Percentiles rank a stretch among this genome's conserved stretches.
These are phyloP conservation scores for Trypanosomatidae sp. DNA, from an alignment of 208 protist species.

Conservation along the genomic window DNA sequence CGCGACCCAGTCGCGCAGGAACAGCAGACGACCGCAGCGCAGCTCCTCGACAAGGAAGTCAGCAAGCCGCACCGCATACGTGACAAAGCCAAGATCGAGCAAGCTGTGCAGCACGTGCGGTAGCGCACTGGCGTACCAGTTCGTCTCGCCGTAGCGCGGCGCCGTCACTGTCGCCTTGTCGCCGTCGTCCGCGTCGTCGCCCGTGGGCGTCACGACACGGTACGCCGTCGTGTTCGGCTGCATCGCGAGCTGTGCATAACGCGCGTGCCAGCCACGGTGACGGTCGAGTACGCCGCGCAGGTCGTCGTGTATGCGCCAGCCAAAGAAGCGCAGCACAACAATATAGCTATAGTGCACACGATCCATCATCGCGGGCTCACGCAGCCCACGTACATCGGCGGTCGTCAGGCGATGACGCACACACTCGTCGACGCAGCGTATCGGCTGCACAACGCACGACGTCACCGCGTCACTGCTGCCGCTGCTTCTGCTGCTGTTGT, in stretches of 20 bases:
- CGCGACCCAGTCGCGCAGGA: constrained; percentile 28
- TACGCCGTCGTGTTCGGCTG: neutral
- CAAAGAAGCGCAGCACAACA: constrained; percentile 77
- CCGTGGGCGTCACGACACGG: neutral
- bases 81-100: constrained; percentile 41
- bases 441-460: neutral
- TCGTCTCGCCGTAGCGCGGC: constrained; percentile 10
- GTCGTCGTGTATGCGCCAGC: constrained; percentile 76
- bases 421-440: neutral
- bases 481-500: neutral
- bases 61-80: constrained; percentile 51
- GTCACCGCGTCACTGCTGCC: neutral
- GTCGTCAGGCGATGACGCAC: constrained; percentile 1
- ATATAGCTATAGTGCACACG: constrained; percentile 81
- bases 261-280: constrained; percentile 37
- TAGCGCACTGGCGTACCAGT: constrained; percentile 40
- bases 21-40: constrained; percentile 20
- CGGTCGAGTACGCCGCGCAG: constrained; percentile 71
- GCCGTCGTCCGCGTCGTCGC: neutral
- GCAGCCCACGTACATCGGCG: constrained; percentile 19
- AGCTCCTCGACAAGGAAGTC: constrained; percentile 81
- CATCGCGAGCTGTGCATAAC: constrained; percentile 26
- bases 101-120: constrained; percentile 52
- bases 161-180: neutral
- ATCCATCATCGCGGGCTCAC: constrained; percentile 51